These are phyloP conservation scores for Boletus pseudopeckii DNA, from an alignment of 768 basidiomycete species.

Conservation along the genomic window DNA sequence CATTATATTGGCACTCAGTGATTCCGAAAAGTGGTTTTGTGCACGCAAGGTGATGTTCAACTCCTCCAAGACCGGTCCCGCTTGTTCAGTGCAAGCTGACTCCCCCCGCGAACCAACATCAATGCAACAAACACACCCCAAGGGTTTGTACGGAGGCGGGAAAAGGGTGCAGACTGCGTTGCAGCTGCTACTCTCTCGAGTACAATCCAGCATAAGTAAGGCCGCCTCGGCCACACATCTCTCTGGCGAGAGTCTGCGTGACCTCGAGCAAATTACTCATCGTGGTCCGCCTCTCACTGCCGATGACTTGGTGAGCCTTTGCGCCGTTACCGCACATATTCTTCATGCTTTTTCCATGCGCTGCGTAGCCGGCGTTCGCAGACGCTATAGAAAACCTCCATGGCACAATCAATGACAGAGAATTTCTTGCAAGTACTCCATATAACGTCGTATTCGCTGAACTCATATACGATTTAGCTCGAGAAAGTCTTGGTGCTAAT, in stretches of 20 bases:
- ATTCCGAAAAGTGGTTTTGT: background rate
- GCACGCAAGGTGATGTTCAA: background rate
- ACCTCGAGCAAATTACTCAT: constrained; percentile 28
- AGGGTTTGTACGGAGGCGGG: background rate
- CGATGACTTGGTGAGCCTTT: constrained; percentile 28
- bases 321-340: background rate
- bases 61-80: background rate
- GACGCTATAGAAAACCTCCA: constrained; percentile 46
- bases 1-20: background rate
- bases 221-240: background rate
- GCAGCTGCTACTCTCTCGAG: constrained; percentile 15
- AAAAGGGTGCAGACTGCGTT: constrained; percentile 5
- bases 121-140: constrained; percentile 5
- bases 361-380: constrained; percentile 42
- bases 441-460: background rate
- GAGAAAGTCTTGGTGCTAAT: constrained; percentile 60
- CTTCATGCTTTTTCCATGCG: background rate
- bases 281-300: constrained; percentile 26
- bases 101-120: background rate
- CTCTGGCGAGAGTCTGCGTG: constrained; percentile 17
- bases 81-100: background rate
- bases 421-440: constrained; percentile 47
- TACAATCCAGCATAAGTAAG: constrained; percentile 1
- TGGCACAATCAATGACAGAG: constrained; percentile 53
- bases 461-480: constrained; percentile 41